A percentile compares a stretch with the other conserved stretches of the same genome.
These are phyloP conservation scores for Tetracladium maxilliforme DNA, from an alignment of 2,329 filamentous ascomycete species.

Conservation along the genomic window DNA sequence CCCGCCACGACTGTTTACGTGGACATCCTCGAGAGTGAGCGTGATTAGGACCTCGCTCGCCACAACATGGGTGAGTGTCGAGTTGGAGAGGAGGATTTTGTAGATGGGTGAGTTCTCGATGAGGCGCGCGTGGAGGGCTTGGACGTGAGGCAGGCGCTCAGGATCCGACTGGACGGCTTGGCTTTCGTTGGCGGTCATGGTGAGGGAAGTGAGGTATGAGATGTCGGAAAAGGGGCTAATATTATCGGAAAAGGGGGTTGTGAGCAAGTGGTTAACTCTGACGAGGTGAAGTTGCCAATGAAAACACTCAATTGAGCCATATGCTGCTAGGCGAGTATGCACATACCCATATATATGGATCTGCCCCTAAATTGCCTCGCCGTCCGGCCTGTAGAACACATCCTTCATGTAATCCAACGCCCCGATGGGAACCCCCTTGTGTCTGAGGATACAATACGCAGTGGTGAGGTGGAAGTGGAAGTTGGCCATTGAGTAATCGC, in stretches of 20 bases:
- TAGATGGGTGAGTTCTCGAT: slow-evolving; percentile 32
- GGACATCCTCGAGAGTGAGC: slow-evolving; percentile 32
- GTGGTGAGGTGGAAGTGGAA: slow-evolving; percentile 32
- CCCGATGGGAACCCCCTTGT: slow-evolving; percentile 28
- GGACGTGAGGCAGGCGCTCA: slow-evolving; percentile 12
- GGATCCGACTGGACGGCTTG: too few species aligned
- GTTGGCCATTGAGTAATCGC: slow-evolving; percentile 24
- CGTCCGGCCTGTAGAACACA: too few species aligned
- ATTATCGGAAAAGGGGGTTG: too few species aligned
- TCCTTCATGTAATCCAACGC: slow-evolving; percentile 25
- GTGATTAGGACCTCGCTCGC: slow-evolving; percentile 31
- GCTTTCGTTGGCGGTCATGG: too few species aligned
- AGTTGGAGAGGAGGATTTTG: slow-evolving; percentile 30
- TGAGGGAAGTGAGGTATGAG: too few species aligned
- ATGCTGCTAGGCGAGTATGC: too few species aligned
- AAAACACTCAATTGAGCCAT: too few species aligned
- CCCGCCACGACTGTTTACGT: slow-evolving; percentile 52
- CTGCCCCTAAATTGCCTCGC: too few species aligned
- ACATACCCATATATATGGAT: too few species aligned
- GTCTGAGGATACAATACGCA: slow-evolving; percentile 30
- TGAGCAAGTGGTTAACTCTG: too few species aligned
- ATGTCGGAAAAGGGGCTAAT: too few species aligned
- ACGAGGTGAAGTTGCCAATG: too few species aligned
- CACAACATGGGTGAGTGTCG: slow-evolving; percentile 25
- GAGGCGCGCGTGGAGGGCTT: slow-evolving; percentile 12